phyloP scores from a whole-genome alignment of 2,329 filamentous ascomycete genomes.

The Microdochium paspali region DNA sequence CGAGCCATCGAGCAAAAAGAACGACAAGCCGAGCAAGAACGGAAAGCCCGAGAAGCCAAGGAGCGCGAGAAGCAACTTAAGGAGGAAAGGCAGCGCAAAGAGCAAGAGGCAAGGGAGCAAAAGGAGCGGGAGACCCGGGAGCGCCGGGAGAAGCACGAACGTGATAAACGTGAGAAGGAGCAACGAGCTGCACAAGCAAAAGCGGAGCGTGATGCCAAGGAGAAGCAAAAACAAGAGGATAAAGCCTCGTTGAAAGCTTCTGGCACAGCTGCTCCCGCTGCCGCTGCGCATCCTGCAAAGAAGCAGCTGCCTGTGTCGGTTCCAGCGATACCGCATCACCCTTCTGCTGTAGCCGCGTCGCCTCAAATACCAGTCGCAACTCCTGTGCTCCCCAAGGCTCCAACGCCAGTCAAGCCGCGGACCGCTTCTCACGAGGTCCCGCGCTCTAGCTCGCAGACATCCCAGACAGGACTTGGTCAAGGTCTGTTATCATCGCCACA shows the following conservation, averaged over 20 bases:
- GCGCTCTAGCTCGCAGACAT: conserved; percentile 58
- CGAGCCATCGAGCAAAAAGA: conserved; percentile 78
- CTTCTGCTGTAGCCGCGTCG: conserved; percentile 55
- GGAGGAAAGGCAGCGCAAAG: conserved; percentile 71
- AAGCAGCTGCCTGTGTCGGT: conserved; percentile 32
- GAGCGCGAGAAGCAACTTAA: conserved; percentile 77
- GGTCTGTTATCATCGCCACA: conserved; percentile 53
- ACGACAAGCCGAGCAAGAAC: conserved; percentile 74
- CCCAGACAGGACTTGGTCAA: conserved; percentile 46
- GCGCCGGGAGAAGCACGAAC: conserved; percentile 47
- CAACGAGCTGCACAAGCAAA: conserved; percentile 27
- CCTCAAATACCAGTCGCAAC: conserved; percentile 73
- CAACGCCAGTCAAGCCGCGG: conserved; percentile 68
- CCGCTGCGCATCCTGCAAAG: conserved; percentile 31
- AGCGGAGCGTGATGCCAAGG: conserved; percentile 36
- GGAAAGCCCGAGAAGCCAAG: conserved; percentile 70
- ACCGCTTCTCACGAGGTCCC: conserved; percentile 73
- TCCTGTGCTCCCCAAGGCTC: conserved; percentile 72
- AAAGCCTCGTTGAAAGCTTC: conserved; percentile 30
- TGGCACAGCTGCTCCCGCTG: conserved; percentile 22
- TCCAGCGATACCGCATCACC: conserved; percentile 50
- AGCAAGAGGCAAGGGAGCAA: conserved; percentile 67
- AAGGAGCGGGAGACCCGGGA: conserved; percentile 54
- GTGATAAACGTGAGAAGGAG: conserved; percentile 51
- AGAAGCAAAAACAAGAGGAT: conserved; percentile 35